Percentiles rank a stretch among this genome's conserved stretches.
Conservation (phyloP, 345 rosid species). For the Mangifera indica region DNA sequence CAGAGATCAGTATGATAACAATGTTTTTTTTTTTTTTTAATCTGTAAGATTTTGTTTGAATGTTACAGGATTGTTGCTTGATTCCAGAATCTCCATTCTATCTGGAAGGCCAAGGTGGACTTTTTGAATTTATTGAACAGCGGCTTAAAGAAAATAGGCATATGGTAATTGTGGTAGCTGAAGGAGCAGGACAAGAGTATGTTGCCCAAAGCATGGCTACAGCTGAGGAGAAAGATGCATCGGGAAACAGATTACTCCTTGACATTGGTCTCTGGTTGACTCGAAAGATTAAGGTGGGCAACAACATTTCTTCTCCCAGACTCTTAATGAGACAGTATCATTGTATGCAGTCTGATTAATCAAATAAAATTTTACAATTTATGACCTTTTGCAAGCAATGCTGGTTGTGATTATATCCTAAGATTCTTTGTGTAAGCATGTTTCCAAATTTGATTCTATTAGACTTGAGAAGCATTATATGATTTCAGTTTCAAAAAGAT, state of each 20-base stretch:
- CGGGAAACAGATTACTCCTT: slow-evolving; percentile 85
- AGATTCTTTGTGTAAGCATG: neutral
- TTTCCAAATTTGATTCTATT: neutral
- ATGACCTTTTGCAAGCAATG: neutral
- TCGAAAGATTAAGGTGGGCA: slow-evolving; percentile 73
- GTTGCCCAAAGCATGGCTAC: slow-evolving; percentile 57
- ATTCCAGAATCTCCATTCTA: slow-evolving; percentile 95
- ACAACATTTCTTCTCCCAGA: neutral
- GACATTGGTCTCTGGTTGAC: slow-evolving; percentile 93
- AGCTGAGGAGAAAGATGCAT: slow-evolving; percentile 66
- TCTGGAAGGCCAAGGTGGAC: slow-evolving; percentile 89
- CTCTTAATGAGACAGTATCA: neutral
- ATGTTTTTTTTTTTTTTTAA: neutral
- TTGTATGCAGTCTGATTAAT: neutral
- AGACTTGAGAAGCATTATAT: neutral
- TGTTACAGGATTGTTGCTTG: slow-evolving; percentile 92
- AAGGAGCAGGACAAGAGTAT: slow-evolving; percentile 94
- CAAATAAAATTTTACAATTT: neutral
- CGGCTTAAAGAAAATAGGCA: slow-evolving; percentile 82
- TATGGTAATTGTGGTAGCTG: slow-evolving; percentile 82
- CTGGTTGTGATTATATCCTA: neutral
- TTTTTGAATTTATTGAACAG: slow-evolving; percentile 73
- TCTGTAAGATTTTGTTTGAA: slow-evolving; percentile 22
- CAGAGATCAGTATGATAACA: too few relatives aligned
- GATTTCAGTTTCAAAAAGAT: neutral